Percentiles rank a stretch among this genome's conserved stretches.
Conservation (phyloP, 2,329 filamentous ascomycete genomes). For the Chaetomiaceae sp. region DNA sequence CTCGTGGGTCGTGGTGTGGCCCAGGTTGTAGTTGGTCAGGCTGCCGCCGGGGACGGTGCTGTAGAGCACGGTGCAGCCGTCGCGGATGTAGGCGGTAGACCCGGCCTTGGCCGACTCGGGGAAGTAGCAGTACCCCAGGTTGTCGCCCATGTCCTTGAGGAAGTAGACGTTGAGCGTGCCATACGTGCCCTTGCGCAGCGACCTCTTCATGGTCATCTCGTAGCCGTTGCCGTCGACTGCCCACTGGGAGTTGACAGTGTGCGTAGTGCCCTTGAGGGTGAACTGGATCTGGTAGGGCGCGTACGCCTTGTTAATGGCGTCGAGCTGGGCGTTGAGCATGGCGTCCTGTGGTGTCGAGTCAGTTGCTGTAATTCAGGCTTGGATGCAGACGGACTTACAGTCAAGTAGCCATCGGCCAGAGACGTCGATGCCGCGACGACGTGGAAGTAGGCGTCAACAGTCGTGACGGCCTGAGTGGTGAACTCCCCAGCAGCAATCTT, state of each 20-base stretch:
- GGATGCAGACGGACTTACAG: slow-evolving; percentile 23
- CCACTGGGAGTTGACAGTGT: slow-evolving; percentile 44
- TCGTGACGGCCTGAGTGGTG: slow-evolving; percentile 24
- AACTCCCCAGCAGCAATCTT: slow-evolving; percentile 20
- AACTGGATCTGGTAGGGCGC: slow-evolving; percentile 41
- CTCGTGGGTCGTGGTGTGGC: slow-evolving; percentile 38
- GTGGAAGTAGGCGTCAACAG: slow-evolving; percentile 33
- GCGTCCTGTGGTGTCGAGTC: slow-evolving; percentile 28
- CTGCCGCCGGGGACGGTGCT: slow-evolving; percentile 30
- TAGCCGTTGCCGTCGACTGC: slow-evolving; percentile 34
- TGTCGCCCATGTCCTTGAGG: slow-evolving; percentile 33
- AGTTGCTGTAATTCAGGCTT: background rate
- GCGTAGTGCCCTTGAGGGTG: slow-evolving; percentile 36
- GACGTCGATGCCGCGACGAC: slow-evolving; percentile 29
- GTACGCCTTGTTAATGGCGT: slow-evolving; percentile 42
- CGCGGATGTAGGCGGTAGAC: slow-evolving; percentile 28
- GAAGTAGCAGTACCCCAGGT: slow-evolving; percentile 46
- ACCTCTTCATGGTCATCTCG: slow-evolving; percentile 41
- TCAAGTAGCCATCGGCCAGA: slow-evolving; percentile 34
- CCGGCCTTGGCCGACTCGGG: slow-evolving; percentile 32
- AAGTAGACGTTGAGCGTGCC: slow-evolving; percentile 45
- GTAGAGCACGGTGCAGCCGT: slow-evolving; percentile 31
- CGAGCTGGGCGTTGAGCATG: slow-evolving; percentile 38
- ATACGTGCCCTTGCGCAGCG: slow-evolving; percentile 41
- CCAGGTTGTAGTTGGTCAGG: slow-evolving; percentile 32